Evolutionary conservation across 2,329 filamentous ascomycete genomes (phyloP).

Genomic region (Colletotrichum eremochloae): DNA sequence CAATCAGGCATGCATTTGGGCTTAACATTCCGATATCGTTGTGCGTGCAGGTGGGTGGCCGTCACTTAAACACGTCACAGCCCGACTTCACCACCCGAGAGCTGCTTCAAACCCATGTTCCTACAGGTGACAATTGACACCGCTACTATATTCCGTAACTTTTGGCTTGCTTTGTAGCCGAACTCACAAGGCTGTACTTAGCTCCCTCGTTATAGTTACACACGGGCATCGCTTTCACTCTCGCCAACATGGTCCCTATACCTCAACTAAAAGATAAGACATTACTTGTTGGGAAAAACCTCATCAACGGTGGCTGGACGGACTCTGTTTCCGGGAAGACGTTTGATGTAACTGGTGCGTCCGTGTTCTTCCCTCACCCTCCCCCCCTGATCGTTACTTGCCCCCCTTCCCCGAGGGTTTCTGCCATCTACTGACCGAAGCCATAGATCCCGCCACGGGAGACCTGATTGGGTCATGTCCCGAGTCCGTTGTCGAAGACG

Average conservation of each 20-base stretch:
- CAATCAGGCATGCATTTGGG: too few species aligned
- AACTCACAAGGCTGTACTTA: too few species aligned
- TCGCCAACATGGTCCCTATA: not conserved
- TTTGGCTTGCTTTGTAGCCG: not conserved
- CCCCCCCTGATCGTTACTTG: too few species aligned
- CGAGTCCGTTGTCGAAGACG: not conserved
- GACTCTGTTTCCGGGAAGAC: not conserved
- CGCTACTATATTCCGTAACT: not conserved
- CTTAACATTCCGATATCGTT: not conserved
- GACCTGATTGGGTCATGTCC: not conserved
- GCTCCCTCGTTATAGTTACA: not conserved
- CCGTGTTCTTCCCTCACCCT: too few species aligned
- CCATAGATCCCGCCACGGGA: not conserved
- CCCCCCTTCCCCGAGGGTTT: too few species aligned
- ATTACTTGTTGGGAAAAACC: not conserved
- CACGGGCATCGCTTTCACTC: not conserved
- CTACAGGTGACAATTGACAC: not conserved
- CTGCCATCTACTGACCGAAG: not conserved
- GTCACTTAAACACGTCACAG: not conserved
- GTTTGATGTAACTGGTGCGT: not conserved
- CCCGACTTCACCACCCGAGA: not conserved
- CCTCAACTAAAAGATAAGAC: not conserved
- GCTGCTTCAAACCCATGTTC: too few species aligned
- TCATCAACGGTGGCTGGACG: not conserved
- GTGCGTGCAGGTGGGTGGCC: too few species aligned